Evolutionary conservation across 2,329 filamentous ascomycete genomes (phyloP), one percentile per base, ranked within the genome.

Genomic region (Botryotinia narcissicola): DNA sequence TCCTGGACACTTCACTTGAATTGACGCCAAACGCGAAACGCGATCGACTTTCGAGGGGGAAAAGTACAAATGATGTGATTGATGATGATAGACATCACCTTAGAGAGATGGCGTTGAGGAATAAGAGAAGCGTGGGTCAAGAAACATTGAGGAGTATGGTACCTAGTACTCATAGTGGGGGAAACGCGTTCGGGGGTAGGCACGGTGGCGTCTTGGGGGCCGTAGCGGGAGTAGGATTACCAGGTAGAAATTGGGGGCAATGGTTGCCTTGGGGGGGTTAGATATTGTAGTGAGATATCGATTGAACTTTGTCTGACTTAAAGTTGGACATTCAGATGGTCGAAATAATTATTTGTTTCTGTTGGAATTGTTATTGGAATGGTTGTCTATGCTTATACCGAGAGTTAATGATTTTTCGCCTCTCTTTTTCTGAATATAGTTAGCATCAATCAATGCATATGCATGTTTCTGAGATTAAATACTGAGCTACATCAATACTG

Each of bases 141-240:
- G 77, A 78, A 68, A 77, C 74, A 0, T 59, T 78, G 71, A 74
- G 75, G 46, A 78, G 77, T 63, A 76, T 78, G 42, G 77, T 75
- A 3, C 76, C 77, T 37, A 78, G 77, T 68, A 64, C 76, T 25
- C 74, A 74, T 70, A 64, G 73, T 51, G 74, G 73, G 44, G 74
- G 72, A 1, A 74, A 70, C 25, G 61, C 29, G 18, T 57, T 69
- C 54, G 66, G 35, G 12, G 14, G 22, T 18, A 40, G 35, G 46
- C 59, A 54, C 7, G 37, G 60, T 51, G 70, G 70, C 7, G 60
- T 63, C 35, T 54, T 66, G 46, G 70, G 60, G 9, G 70, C 70
- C 2, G 70, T 66, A 20, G 70, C 70, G 46, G 70, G 70, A 20
- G 60, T 67, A 37, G 70, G 70, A 14, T 25, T 71, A 16, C 60